Percentiles rank a stretch among this genome's conserved stretches.
phyloP scores from a whole-genome alignment of 768 basidiomycete genomes.

The Lactifluus piperatus region DNA sequence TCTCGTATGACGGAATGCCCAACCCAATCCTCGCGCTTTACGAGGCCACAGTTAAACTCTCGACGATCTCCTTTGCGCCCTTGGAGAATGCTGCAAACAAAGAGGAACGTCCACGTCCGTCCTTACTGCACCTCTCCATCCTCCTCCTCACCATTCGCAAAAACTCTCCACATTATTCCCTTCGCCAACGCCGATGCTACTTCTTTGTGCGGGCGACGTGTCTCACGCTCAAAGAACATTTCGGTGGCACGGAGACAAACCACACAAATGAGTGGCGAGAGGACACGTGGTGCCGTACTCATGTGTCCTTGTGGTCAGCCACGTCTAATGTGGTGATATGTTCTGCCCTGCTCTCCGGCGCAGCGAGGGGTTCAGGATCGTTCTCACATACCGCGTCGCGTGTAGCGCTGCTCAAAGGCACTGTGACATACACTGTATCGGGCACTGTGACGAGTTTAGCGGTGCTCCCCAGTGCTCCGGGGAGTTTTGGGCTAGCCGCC shows the following conservation, averaged over 20 bases:
- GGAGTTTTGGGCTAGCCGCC: too few relatives aligned
- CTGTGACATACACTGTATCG: too few relatives aligned
- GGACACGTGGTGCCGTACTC: slow-evolving; percentile 17
- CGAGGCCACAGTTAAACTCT: slow-evolving; percentile 5
- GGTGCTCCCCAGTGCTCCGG: too few relatives aligned
- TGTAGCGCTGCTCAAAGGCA: too few relatives aligned
- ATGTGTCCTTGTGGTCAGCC: slow-evolving; percentile 17
- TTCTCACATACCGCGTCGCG: slow-evolving; percentile 3
- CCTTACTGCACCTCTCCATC: slow-evolving; percentile 15
- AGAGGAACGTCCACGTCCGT: background rate
- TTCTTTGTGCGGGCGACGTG: slow-evolving; percentile 17
- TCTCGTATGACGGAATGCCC: slow-evolving; percentile 16
- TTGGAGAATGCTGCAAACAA: background rate
- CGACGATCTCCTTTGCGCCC: slow-evolving; percentile 10
- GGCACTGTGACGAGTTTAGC: slow-evolving; percentile 12
- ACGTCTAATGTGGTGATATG: too few relatives aligned
- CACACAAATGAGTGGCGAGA: background rate
- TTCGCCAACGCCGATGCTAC: slow-evolving; percentile 15
- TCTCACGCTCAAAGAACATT: slow-evolving; percentile 10
- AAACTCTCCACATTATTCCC: slow-evolving; percentile 15
- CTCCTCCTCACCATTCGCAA: slow-evolving; percentile 13
- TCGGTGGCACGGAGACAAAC: slow-evolving; percentile 3
- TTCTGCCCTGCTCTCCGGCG: too few relatives aligned
- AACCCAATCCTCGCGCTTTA: slow-evolving; percentile 10
- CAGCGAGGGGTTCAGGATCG: too few relatives aligned